Conservation (phyloP, 192 early-diverging fungal species). For the Gigaspora rosea region DNA sequence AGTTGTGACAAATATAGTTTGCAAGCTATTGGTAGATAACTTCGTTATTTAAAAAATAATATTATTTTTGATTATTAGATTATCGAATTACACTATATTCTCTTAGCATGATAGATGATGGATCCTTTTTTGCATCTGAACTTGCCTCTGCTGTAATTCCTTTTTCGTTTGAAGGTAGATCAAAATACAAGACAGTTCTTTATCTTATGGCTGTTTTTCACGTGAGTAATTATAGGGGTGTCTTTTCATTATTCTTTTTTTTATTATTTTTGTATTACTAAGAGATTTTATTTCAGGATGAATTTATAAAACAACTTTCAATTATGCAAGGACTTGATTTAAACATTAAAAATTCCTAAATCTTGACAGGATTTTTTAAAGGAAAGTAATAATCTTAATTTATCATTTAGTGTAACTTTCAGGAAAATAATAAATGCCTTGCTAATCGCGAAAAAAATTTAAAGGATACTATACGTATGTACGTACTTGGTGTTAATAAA, state of each 20-base stretch:
- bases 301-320: slow-evolving; percentile 27
- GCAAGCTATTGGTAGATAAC: neutral
- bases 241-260: neutral
- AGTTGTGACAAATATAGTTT: slow-evolving; percentile 2
- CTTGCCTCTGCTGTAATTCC: slow-evolving; percentile 27
- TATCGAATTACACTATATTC: slow-evolving; percentile 30
- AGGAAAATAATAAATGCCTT: too few relatives aligned
- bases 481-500: too few relatives aligned
- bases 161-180: slow-evolving; percentile 27
- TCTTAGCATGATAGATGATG: slow-evolving; percentile 26
- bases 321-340: slow-evolving; percentile 24
- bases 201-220: slow-evolving; percentile 30
- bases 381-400: neutral
- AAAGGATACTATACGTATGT: too few relatives aligned
- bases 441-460: too few relatives aligned
- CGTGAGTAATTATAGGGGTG: slow-evolving; percentile 7
- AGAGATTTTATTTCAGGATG: slow-evolving; percentile 8
- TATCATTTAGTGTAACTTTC: too few relatives aligned
- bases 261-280: neutral
- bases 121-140: slow-evolving; percentile 26
- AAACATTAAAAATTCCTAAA: slow-evolving; percentile 17
- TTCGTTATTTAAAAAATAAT: neutral
- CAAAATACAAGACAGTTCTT: slow-evolving; percentile 28
- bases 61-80: slow-evolving; percentile 31
- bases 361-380: slow-evolving; percentile 18